These are phyloP conservation scores for Rubia occidens DNA, from an alignment of 305 asterid genomes.

Conservation along the genomic window DNA sequence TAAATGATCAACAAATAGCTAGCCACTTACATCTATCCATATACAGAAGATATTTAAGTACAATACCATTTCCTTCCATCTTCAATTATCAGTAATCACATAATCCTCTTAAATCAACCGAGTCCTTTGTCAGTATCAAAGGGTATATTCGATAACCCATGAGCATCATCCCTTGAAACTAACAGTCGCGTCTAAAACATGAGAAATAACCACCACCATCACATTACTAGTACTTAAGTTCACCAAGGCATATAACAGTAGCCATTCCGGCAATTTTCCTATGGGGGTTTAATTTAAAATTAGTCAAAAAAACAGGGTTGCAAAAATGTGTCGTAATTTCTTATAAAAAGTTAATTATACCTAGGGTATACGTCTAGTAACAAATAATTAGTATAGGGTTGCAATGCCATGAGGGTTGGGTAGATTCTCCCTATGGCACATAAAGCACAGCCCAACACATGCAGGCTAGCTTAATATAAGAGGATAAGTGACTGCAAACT, in stretches of 20 bases:
- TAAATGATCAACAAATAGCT: neutral
- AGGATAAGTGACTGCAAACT: neutral
- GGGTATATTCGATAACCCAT: neutral
- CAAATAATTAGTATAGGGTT: neutral
- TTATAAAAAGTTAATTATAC: neutral
- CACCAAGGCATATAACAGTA: neutral
- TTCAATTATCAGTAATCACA: neutral
- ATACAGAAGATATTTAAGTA: neutral
- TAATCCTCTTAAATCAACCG: neutral
- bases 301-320: neutral
- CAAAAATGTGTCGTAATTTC: neutral
- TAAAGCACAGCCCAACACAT: neutral
- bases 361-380: neutral
- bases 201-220: neutral
- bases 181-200: neutral
- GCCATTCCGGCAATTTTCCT: neutral
- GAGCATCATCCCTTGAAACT: neutral
- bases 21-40: neutral
- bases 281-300: too few species aligned
- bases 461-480: neutral
- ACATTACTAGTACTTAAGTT: neutral
- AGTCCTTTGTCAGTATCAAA: neutral
- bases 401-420: neutral
- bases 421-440: neutral
- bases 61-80: neutral